These are phyloP conservation scores for Yamadazyma mexicana DNA, from an alignment of 1,139 yeast species.

Conservation along the genomic window DNA sequence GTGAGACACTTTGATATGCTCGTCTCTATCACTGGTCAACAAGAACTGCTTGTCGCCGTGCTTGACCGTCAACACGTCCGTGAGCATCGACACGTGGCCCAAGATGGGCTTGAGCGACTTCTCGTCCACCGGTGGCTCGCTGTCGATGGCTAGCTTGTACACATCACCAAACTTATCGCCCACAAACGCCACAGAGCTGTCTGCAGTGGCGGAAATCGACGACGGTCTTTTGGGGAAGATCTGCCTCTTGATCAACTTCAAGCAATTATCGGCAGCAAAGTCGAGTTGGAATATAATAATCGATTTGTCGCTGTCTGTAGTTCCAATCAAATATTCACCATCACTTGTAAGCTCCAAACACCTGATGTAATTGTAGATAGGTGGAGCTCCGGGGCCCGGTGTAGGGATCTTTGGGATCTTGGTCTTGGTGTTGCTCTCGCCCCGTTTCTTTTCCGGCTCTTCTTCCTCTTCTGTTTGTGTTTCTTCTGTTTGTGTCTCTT, in stretches of 20 bases:
- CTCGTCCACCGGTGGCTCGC: slow-evolving; percentile 33
- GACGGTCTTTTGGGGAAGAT: slow-evolving; percentile 88
- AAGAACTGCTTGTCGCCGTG: slow-evolving; percentile 52
- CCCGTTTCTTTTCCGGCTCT: slow-evolving; percentile 27
- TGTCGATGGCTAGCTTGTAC: slow-evolving; percentile 52
- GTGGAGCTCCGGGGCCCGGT: slow-evolving; percentile 71
- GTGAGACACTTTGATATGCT: slow-evolving; percentile 85
- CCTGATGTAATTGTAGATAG: slow-evolving; percentile 64
- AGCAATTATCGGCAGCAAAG: slow-evolving; percentile 29
- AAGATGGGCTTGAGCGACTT: slow-evolving; percentile 61
- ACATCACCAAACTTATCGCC: slow-evolving; percentile 99
- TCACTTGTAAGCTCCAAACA: slow-evolving; percentile 50
- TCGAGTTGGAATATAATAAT: slow-evolving; percentile 60
- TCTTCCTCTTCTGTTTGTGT: slow-evolving; percentile 15
- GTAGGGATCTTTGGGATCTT: slow-evolving; percentile 57
- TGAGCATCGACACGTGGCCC: slow-evolving; percentile 97
- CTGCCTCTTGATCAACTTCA: slow-evolving; percentile 65
- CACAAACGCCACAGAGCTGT: slow-evolving; percentile 54
- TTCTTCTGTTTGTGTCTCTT: slow-evolving; percentile 12
- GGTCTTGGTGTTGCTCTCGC: slow-evolving; percentile 25
- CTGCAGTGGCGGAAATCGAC: slow-evolving; percentile 62
- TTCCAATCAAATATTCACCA: slow-evolving; percentile 59
- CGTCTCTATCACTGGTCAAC: slow-evolving; percentile 91
- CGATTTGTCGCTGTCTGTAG: slow-evolving; percentile 84
- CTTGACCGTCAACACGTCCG: slow-evolving; percentile 57